A percentile compares a stretch with the other conserved stretches of the same genome.
Evolutionary conservation across 2,329 filamentous ascomycete genomes (phyloP).

Genomic region (Tricladium varicosporioides): DNA sequence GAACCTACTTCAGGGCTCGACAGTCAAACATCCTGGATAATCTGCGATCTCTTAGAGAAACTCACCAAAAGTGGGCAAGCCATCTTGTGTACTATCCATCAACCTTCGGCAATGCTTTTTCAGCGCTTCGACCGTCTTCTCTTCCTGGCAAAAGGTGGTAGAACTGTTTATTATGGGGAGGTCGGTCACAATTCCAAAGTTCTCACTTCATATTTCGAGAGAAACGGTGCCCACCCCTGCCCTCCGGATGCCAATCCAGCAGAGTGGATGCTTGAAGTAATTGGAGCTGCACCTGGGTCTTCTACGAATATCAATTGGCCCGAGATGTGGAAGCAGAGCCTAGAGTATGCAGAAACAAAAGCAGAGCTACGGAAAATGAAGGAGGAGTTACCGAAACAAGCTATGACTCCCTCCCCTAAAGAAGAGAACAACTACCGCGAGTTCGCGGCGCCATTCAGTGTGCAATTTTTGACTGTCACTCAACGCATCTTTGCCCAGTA

Average conservation of each 20-base stretch:
- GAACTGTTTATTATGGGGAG: slow-evolving; percentile 74
- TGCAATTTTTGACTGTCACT: slow-evolving; percentile 52
- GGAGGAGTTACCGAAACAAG: slow-evolving; percentile 39
- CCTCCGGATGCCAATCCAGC: slow-evolving; percentile 70
- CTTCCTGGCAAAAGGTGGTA: slow-evolving; percentile 71
- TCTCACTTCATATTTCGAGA: slow-evolving; percentile 64
- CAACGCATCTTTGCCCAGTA: slow-evolving; percentile 58
- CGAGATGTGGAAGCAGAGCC: slow-evolving; percentile 49
- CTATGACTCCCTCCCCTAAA: slow-evolving; percentile 31
- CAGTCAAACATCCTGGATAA: slow-evolving; percentile 87
- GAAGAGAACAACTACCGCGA: slow-evolving; percentile 37
- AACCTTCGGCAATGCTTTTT: slow-evolving; percentile 88
- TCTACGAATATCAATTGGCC: slow-evolving; percentile 60
- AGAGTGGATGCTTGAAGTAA: slow-evolving; percentile 69
- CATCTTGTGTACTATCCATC: slow-evolving; percentile 91
- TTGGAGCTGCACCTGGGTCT: slow-evolving; percentile 56
- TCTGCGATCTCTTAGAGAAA: slow-evolving; percentile 83
- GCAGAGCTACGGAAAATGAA: slow-evolving; percentile 24
- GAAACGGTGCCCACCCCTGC: slow-evolving; percentile 62
- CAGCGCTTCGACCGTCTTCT: slow-evolving; percentile 81
- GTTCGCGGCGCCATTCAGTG: slow-evolving; percentile 59
- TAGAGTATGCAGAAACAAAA: slow-evolving; percentile 28
- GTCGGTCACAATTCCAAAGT: slow-evolving; percentile 48
- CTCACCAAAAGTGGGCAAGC: slow-evolving; percentile 83
- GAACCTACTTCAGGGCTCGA: slow-evolving; percentile 78